Percentiles rank a stretch among this genome's conserved stretches.
These are phyloP conservation scores for Phyllostachys edulis DNA, from an alignment of 176 grass and related monocot genomes.

Conservation along the genomic window DNA sequence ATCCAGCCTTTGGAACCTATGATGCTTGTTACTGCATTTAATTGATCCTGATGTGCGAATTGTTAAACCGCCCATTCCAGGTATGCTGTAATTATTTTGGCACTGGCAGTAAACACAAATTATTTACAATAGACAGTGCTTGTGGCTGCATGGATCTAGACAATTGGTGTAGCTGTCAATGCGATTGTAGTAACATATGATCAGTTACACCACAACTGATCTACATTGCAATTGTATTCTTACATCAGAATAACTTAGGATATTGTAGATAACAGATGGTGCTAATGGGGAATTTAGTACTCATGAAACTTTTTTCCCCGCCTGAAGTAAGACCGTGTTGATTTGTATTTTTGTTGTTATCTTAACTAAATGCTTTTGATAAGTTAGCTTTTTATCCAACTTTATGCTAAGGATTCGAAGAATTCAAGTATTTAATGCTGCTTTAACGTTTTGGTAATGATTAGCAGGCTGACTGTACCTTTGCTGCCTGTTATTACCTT, in stretches of 20 bases:
- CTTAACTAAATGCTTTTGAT: neutral
- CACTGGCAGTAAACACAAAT: neutral
- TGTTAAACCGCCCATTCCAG: neutral
- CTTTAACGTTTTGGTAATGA: conserved; percentile 7
- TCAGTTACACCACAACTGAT: neutral
- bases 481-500: neutral
- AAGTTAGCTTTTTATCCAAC: neutral
- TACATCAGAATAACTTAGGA: neutral
- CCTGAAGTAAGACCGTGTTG: neutral
- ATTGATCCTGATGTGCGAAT: neutral
- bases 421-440: neutral
- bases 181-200: neutral
- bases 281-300: neutral
- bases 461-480: neutral
- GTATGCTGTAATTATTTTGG: neutral
- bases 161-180: neutral
- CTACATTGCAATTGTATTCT: neutral
- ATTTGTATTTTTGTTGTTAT: neutral
- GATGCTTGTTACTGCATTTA: neutral
- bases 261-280: neutral
- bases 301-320: neutral
- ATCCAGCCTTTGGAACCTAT: conserved; percentile 14
- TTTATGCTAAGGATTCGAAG: neutral
- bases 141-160: neutral
- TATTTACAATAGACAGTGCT: neutral